Conservation (phyloP, 768 basidiomycete species). For the Tylopilus felleus region DNA sequence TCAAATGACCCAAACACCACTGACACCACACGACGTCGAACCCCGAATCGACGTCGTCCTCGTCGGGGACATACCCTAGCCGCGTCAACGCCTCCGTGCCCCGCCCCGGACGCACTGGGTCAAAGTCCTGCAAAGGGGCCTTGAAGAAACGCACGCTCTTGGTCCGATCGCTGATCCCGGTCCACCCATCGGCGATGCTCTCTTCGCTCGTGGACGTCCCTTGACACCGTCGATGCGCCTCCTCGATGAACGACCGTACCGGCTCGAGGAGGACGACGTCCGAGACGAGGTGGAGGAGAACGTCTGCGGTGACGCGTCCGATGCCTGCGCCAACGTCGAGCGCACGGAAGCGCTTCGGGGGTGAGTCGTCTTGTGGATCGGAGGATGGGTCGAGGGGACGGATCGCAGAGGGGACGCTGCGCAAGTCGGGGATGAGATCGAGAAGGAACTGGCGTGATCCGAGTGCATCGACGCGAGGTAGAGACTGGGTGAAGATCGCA, state of each 20-base stretch:
- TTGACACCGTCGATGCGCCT: slow-evolving; percentile 51
- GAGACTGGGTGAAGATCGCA: slow-evolving; percentile 51
- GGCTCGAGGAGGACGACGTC: slow-evolving; percentile 92
- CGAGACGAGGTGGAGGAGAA: slow-evolving; percentile 83
- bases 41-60: slow-evolving; percentile 50
- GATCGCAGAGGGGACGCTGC: slow-evolving; percentile 70
- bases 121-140: slow-evolving; percentile 76
- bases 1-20: slow-evolving; percentile 92
- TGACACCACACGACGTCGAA: slow-evolving; percentile 97
- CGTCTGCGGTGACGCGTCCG: slow-evolving; percentile 85
- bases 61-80: slow-evolving; percentile 60
- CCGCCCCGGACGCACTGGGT: slow-evolving; percentile 51
- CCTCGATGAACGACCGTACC: slow-evolving; percentile 69
- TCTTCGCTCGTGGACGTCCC: slow-evolving; percentile 35
- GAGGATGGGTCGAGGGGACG: slow-evolving; percentile 39
- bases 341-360: slow-evolving; percentile 57
- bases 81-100: slow-evolving; percentile 53
- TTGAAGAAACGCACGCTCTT: slow-evolving; percentile 81
- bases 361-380: slow-evolving; percentile 3
- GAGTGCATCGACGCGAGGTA: slow-evolving; percentile 87
- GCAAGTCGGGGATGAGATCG: slow-evolving; percentile 75
- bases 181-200: slow-evolving; percentile 46
- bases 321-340: slow-evolving; percentile 95
- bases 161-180: slow-evolving; percentile 55
- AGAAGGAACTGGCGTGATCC: slow-evolving; percentile 88